These are phyloP conservation scores for Omphalotus guepiniiformis DNA, from an alignment of 768 basidiomycete species.

Conservation along the genomic window DNA sequence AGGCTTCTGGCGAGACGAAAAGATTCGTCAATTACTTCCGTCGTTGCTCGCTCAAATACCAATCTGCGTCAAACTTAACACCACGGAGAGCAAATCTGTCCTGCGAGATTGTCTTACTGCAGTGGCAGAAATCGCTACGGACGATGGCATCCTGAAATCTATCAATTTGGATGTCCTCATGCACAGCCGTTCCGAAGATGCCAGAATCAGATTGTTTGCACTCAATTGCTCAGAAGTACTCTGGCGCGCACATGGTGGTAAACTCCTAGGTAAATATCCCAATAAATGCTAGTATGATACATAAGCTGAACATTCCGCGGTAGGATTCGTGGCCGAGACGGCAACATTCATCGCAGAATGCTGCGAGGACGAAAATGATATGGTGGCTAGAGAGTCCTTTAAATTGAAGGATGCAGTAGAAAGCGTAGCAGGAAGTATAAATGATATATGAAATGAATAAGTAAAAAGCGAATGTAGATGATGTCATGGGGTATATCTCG, in stretches of 20 bases:
- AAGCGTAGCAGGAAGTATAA: slow-evolving; percentile 62
- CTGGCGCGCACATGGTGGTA: slow-evolving; percentile 75
- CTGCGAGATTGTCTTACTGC: slow-evolving; percentile 51
- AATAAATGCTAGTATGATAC: background rate
- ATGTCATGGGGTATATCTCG: background rate
- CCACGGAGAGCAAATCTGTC: slow-evolving; percentile 32
- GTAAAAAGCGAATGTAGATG: background rate
- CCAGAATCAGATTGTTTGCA: slow-evolving; percentile 63
- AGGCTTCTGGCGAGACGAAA: slow-evolving; percentile 92
- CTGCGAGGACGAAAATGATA: slow-evolving; percentile 84
- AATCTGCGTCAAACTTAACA: slow-evolving; percentile 36
- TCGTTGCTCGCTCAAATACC: slow-evolving; percentile 65
- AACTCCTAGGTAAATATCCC: slow-evolving; percentile 57
- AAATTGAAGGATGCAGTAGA: slow-evolving; percentile 69
- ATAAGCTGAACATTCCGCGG: background rate
- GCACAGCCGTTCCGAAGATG: slow-evolving; percentile 84
- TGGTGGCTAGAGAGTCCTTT: slow-evolving; percentile 67
- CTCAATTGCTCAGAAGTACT: slow-evolving; percentile 63
- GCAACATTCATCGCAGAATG: slow-evolving; percentile 85
- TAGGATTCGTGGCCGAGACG: slow-evolving; percentile 78
- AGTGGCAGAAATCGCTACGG: slow-evolving; percentile 47
- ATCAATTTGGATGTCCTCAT: slow-evolving; percentile 84
- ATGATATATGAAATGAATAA: slow-evolving; percentile 32
- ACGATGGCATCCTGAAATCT: slow-evolving; percentile 67
- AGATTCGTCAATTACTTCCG: slow-evolving; percentile 56